Evolutionary conservation across 768 basidiomycete species (phyloP).

Genomic region (Amanita pallidorosea): DNA sequence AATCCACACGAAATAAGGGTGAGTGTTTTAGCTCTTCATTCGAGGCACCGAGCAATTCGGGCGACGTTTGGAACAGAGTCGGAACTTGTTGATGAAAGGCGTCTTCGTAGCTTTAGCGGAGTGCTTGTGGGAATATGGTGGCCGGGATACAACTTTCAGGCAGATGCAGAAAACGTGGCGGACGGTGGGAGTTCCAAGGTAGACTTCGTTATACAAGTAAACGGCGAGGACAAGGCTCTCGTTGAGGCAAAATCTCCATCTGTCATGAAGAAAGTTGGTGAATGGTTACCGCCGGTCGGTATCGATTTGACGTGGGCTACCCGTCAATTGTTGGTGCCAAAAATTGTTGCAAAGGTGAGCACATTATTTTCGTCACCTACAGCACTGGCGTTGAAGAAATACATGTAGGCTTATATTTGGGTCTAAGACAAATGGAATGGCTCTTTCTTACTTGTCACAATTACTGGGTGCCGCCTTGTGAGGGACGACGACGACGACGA

Average conservation of each 20-base stretch:
- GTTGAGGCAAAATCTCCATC: constrained; percentile 12
- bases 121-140: constrained; percentile 6
- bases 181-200: constrained; percentile 9
- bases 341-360: constrained; percentile 8
- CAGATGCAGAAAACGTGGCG: constrained; percentile 5
- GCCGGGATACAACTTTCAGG: neutral
- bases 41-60: too few species aligned
- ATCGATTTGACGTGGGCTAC: constrained; percentile 8
- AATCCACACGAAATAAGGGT: constrained; percentile 8
- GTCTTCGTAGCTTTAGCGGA: constrained; percentile 1
- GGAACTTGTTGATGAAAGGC: constrained; percentile 3
- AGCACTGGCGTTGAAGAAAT: constrained; percentile 3
- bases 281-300: constrained; percentile 5
- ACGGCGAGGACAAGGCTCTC: constrained; percentile 7
- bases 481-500: constrained; percentile 11
- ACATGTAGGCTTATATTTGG: constrained; percentile 11
- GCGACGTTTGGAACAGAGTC: constrained; percentile 6
- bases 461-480: constrained; percentile 14
- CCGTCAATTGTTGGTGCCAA: constrained; percentile 4
- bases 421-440: constrained; percentile 12
- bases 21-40: constrained; percentile 3
- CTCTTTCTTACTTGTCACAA: constrained; percentile 13
- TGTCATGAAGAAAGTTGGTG: constrained; percentile 6
- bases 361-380: constrained; percentile 6
- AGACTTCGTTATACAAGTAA: constrained; percentile 9